A percentile compares a stretch with the other conserved stretches of the same genome.
phyloP scores from a whole-genome alignment of 2,329 filamentous ascomycete genomes.

The Microsporum audouinii region DNA sequence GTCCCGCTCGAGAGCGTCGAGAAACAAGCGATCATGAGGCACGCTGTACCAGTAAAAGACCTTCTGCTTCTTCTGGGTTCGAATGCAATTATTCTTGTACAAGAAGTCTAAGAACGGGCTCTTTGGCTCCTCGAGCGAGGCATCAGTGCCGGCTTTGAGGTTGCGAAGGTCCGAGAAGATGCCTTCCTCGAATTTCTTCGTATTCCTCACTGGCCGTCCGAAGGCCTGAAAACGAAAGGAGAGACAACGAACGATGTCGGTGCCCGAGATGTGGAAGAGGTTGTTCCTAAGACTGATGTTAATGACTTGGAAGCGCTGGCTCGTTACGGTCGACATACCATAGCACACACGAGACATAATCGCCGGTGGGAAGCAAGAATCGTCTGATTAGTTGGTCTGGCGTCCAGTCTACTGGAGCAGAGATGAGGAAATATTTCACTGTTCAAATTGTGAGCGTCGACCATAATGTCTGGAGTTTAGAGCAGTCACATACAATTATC shows the following conservation, averaged over 20 bases:
- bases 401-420: constrained; percentile 94
- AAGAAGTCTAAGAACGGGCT: constrained; percentile 96
- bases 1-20: constrained; percentile 93
- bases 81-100: constrained; percentile 99
- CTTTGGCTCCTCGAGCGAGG: constrained; percentile 96
- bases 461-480: neutral
- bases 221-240: constrained; percentile 98
- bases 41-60: constrained; percentile 99
- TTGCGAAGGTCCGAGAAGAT: constrained; percentile 98
- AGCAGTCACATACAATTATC: constrained; percentile 66
- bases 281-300: constrained; percentile 58
- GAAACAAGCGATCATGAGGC: constrained; percentile 90
- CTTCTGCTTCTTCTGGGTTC: constrained; percentile 99
- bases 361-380: constrained; percentile 89
- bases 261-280: constrained; percentile 97
- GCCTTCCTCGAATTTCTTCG: constrained; percentile 98
- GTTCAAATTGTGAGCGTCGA: constrained; percentile 9
- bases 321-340: constrained; percentile 50
- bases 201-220: constrained; percentile 95
- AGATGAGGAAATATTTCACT: constrained; percentile 99
- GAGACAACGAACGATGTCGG: constrained; percentile 94
- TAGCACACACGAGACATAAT: constrained; percentile 96
- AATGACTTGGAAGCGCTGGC: constrained; percentile 1
- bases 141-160: constrained; percentile 94
- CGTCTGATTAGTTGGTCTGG: constrained; percentile 92